These are phyloP conservation scores for Sinapis alba DNA, from an alignment of 441 rosid species.

Conservation along the genomic window DNA sequence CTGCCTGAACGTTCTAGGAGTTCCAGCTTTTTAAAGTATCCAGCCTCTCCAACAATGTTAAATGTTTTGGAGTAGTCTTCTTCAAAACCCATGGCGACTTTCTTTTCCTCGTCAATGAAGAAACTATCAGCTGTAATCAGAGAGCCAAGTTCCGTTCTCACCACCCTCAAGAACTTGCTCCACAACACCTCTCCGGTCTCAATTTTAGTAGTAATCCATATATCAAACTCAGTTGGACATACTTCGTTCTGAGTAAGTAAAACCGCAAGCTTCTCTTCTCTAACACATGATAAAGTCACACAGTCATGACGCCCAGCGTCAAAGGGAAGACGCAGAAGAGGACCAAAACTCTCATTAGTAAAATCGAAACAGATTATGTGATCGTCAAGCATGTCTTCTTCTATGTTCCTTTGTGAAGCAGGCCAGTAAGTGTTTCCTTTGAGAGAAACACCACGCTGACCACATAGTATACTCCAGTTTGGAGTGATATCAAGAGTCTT, in stretches of 20 bases:
- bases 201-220: not conserved
- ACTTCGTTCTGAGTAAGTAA: not conserved
- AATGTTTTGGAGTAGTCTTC: not conserved
- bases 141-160: not conserved
- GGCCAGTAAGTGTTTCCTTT: not conserved
- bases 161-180: not conserved
- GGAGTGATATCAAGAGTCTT: not conserved
- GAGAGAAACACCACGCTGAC: not conserved
- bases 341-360: not conserved
- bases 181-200: not conserved
- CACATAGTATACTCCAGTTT: not conserved
- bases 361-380: conserved; percentile 3
- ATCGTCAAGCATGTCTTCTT: not conserved
- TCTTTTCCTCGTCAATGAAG: not conserved
- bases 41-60: not conserved
- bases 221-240: not conserved
- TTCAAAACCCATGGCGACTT: not conserved
- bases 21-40: not conserved
- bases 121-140: not conserved
- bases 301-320: not conserved
- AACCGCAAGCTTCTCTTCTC: conserved; percentile 5
- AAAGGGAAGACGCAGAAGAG: not conserved
- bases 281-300: not conserved
- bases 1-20: not conserved
- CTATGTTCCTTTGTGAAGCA: not conserved